Base-by-base conservation (phyloP, 1,284 basidiomycete genomes). In the Irpex sp. region DNA sequence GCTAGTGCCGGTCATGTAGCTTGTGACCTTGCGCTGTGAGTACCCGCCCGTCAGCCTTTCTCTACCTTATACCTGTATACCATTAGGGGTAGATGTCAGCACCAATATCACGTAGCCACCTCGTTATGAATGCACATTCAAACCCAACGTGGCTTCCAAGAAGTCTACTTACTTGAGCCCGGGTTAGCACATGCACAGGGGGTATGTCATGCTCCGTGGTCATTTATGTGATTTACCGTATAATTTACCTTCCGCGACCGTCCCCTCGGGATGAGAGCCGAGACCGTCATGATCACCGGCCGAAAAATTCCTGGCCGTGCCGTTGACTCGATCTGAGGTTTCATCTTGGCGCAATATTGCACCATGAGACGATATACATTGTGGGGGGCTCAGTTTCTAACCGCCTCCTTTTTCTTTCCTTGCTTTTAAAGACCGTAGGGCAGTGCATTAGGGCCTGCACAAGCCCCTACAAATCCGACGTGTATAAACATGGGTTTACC, bases 401-500 rank as follows among this genome's bases (percentile, higher is more conserved):
- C 44, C n/a, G 44, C 44, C 13, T 47, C n/a, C n/a, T 13, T 54
- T 54, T 21, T 54, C 19, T 57, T 31, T 36, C 19, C 15, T 57
- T 31, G 17, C 15, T 31, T 54, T 31, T 19, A 54, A 19, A 54
- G 17, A 54, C 17, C 26, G 51, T 7, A 11, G 15, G 11, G 19
- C 9, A 54, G 51, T 19, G 31, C 79, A 3, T 79, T 73, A 0
- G 88, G 87, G 54, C 73, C 68, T 89, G 87, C 0, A 85, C 86
- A 6, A 82, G 80, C 68, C 44, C 44, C n/a, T n/a, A 47, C n/a
- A 47, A 91, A 79, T 2, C 86, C 82, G 0, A 86, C 86, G 73
- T 89, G 89, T 2, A 87, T 88, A 37, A 84, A 85, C 3, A 88
- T 76, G 47, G 85, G 75, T 0, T 85, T 82, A 11, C 86, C 76